phyloP scores from a whole-genome alignment of 768 basidiomycete species.

The Hirschioporus abietinus region DNA sequence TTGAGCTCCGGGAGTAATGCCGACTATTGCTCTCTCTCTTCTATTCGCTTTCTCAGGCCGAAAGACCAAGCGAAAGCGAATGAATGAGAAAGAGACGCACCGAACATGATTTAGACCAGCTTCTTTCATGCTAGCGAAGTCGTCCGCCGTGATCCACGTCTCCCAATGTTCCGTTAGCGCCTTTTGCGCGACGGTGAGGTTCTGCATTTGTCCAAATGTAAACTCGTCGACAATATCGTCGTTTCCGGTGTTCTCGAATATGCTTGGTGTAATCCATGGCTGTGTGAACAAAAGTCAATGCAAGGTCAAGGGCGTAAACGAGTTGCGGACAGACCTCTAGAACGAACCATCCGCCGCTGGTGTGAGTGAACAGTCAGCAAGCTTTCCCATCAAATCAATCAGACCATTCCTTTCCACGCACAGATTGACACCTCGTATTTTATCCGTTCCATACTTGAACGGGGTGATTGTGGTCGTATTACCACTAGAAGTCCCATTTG shows the following conservation, averaged over 20 bases:
- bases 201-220: constrained; percentile 52
- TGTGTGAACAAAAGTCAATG: constrained; percentile 19
- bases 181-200: constrained; percentile 34
- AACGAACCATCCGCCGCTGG: constrained; percentile 60
- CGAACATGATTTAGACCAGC: constrained; percentile 72
- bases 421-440: constrained; percentile 59
- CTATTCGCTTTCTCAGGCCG: neutral
- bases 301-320: neutral
- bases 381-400: constrained; percentile 3
- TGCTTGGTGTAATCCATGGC: constrained; percentile 78
- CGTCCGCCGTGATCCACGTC: constrained; percentile 65
- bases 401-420: constrained; percentile 27
- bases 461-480: constrained; percentile 22
- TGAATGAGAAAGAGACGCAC: constrained; percentile 28
- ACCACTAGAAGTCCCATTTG: constrained; percentile 7
- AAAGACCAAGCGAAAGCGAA: neutral
- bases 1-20: constrained; percentile 1
- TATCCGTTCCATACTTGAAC: constrained; percentile 39
- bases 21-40: neutral
- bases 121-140: constrained; percentile 57
- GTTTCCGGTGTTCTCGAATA: constrained; percentile 60
- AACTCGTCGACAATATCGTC: constrained; percentile 53
- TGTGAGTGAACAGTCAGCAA: constrained; percentile 5
- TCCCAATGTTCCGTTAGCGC: constrained; percentile 53
- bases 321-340: constrained; percentile 37